phyloP scores from a whole-genome alignment of 2,329 filamentous ascomycete genomes.

The Phaeosphaeria sp. region DNA sequence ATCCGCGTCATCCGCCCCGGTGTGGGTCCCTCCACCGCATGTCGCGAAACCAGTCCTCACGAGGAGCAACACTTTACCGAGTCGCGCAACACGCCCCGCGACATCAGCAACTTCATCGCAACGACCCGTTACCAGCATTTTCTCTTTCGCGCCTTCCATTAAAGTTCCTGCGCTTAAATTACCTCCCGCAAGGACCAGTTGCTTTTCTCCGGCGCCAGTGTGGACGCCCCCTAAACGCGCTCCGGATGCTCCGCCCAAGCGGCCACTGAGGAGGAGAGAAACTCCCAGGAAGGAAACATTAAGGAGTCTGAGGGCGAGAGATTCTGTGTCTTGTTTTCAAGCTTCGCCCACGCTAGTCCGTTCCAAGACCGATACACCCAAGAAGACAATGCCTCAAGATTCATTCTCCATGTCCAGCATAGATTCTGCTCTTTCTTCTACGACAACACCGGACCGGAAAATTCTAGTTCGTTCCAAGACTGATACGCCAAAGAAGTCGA shows the following conservation, averaged over 20 bases:
- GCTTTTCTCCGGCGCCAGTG: slow-evolving; percentile 18
- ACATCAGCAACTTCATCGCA: not conserved
- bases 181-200: slow-evolving; percentile 10
- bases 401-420: not conserved
- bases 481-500: too few relatives aligned
- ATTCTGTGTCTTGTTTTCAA: slow-evolving; percentile 44
- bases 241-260: slow-evolving; percentile 16
- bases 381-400: not conserved
- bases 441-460: not conserved
- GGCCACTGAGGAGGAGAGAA: slow-evolving; percentile 24
- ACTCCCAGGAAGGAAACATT: slow-evolving; percentile 37
- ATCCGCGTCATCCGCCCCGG: slow-evolving; percentile 14
- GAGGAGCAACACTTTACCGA: slow-evolving; percentile 6
- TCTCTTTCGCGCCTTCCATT: not conserved
- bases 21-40: slow-evolving; percentile 13
- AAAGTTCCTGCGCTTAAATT: not conserved
- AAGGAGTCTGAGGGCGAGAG: slow-evolving; percentile 41
- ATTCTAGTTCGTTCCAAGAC: not conserved
- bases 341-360: slow-evolving; percentile 24
- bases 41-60: slow-evolving; percentile 6
- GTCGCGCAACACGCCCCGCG: not conserved
- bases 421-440: not conserved
- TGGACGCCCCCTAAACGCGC: slow-evolving; percentile 11
- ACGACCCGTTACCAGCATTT: not conserved
- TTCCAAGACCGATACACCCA: not conserved